Base-by-base conservation (phyloP, 352 stramenopile species). In the Phytophthora constricta region DNA sequence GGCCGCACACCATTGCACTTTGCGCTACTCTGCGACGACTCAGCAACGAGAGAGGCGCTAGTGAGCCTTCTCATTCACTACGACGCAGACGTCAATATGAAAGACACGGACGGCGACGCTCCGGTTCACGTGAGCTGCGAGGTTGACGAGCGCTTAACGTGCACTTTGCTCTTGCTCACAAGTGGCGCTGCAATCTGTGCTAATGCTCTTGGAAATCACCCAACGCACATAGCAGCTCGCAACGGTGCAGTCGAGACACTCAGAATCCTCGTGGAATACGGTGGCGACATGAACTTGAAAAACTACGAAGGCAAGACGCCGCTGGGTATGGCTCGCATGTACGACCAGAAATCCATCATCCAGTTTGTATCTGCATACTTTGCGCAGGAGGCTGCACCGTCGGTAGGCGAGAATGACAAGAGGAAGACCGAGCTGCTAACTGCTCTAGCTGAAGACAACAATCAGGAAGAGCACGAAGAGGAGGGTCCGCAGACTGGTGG, bases 231-330 rank as follows among this genome's bases (percentile, higher is more conserved):
- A 13, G 86, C 86, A 11, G 85, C 85, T 47, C 58, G 74, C 13
- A 60, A 72, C 9, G 86, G 86, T 26, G 86, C 86, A 5, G 74
- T 93, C n/a, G 66, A 80, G 3, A 95, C 84, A 5, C 71, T 94
- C 17, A 75, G 81, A 42, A 42, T 95, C 22, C 77, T 95, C 3
- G 62, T 95, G 1, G 80, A 94, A 22, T 96, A 95, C 45, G 77
- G 83, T 11, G 80, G 80, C 2, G 87, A 94, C 37, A 92, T 96
- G 79, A 96, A 93, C 53, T 58, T 92, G 5, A 90, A 89, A 42
- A 96, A 96, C 45, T 96, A 92, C 27, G 78, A 86, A 9, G 85
- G 86, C 1, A 90, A 88, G 47, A 95, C 87, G 5, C 84, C 87
- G 3, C 57, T 95, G 1, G 89, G 86, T 8, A 80, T 93, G 65